Evolutionary conservation across 805 yeast genomes (phyloP).

Genomic region (Cephaloascus fragrans): DNA sequence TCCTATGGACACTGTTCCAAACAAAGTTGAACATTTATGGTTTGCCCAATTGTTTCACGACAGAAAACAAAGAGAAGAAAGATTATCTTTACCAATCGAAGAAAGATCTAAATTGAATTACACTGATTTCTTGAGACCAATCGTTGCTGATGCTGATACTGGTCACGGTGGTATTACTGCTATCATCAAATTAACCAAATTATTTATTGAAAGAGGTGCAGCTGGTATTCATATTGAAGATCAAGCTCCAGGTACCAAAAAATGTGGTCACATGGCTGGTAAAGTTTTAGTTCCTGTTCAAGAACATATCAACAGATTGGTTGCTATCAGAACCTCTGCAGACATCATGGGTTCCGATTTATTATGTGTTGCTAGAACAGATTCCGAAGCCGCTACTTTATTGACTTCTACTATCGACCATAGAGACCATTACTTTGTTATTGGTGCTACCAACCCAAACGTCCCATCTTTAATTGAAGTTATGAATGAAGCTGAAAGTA

Average conservation of each 20-base stretch:
- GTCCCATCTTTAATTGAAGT: constrained; percentile 64
- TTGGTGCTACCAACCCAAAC: constrained; percentile 85
- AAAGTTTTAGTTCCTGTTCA: constrained; percentile 95
- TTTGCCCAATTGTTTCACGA: constrained; percentile 96
- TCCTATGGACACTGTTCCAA: constrained; percentile 98
- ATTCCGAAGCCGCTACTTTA: constrained; percentile 95
- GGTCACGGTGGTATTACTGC: constrained; percentile 99
- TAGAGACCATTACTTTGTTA: constrained; percentile 88
- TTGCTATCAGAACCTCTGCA: constrained; percentile 91
- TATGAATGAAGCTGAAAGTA: constrained; percentile 71
- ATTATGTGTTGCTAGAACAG: constrained; percentile 88
- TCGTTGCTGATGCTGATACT: constrained; percentile 96
- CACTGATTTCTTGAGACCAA: constrained; percentile 87
- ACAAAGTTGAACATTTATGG: constrained; percentile 94
- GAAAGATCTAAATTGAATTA: constrained; percentile 65
- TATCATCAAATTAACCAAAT: constrained; percentile 85
- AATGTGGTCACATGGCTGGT: constrained; percentile 99
- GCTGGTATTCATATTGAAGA: constrained; percentile 99
- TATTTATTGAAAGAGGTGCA: constrained; percentile 96
- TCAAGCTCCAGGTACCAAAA: constrained; percentile 98
- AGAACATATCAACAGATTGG: constrained; percentile 91
- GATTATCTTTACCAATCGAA: constrained; percentile 49
- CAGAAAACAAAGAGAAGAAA: constrained; percentile 87
- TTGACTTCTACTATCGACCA: constrained; percentile 88
- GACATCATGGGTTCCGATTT: constrained; percentile 86